These are phyloP conservation scores for Fusarium illudens DNA, from an alignment of 2,329 filamentous ascomycete genomes.

Conservation along the genomic window DNA sequence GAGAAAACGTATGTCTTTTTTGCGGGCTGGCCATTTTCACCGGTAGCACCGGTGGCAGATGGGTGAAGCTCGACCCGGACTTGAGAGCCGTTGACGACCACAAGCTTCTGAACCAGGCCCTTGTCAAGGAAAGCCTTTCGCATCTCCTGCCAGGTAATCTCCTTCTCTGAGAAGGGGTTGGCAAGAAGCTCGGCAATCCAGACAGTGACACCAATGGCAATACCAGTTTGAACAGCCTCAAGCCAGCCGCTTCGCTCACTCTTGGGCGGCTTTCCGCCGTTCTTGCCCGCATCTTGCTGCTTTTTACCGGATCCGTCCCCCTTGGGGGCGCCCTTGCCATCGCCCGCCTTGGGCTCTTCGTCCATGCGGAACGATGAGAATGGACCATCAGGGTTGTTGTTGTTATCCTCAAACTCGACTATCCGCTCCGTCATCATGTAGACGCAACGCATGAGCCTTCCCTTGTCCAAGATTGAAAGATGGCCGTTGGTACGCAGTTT, in stretches of 20 bases:
- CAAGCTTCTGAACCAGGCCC: conserved; percentile 92
- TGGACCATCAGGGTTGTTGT: conserved; percentile 28
- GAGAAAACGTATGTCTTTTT: conserved; percentile 80
- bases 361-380: conserved; percentile 36
- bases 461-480: conserved; percentile 50
- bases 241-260: conserved; percentile 48
- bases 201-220: conserved; percentile 63
- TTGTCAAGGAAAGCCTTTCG: conserved; percentile 93
- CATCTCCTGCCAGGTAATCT: conserved; percentile 99
- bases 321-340: conserved; percentile 31
- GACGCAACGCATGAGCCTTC: conserved; percentile 48
- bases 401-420: conserved; percentile 43
- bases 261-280: conserved; percentile 48
- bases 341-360: conserved; percentile 35
- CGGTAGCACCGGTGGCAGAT: conserved; percentile 60
- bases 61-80: conserved; percentile 85
- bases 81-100: conserved; percentile 74
- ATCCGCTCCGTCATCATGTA: conserved; percentile 50
- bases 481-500: conserved; percentile 68
- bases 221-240: conserved; percentile 48
- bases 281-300: conserved; percentile 41
- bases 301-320: conserved; percentile 33
- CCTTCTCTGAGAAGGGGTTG: conserved; percentile 60
- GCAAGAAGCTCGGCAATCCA: conserved; percentile 54
- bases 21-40: conserved; percentile 37